Base-by-base conservation (phyloP, 1,139 yeast genomes). In the Arxiozyma slooffiae region DNA sequence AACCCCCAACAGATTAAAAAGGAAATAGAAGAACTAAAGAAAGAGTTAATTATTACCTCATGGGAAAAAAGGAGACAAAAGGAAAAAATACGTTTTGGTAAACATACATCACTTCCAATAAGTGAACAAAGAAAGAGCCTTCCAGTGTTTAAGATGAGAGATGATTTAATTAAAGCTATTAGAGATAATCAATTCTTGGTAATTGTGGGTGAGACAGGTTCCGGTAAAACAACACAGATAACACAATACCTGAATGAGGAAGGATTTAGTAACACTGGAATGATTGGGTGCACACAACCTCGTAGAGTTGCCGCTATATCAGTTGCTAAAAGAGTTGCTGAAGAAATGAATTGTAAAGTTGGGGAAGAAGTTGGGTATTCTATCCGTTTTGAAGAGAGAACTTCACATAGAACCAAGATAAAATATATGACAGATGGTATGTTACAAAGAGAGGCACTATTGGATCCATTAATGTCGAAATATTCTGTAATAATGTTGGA, bases 381-480 rank as follows among this genome's bases (percentile, higher is more conserved):
- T 11, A 79, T 90, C 47, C 75, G 98, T 61, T 92, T 90, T 66
- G 97, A 90, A 58, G 95, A 89, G 59, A 73, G 74, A 46, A 74
- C 88, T 0, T 74, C 79, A 24, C 77, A 74, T 0, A 72, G 74
- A 42, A 92, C 97, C 0, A 72, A 75, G 4, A 76, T 90, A 42
- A 88, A 89, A 68, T 90, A 89, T 63, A 77, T 90, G 79, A 92
- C 98, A 0, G 97, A 92, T 67, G 97, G 97, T 74, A 89, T 88
- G 86, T 72, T 92, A 37, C 88, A 86, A 66, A 72, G 88, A 56
- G 97, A 89, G 62, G 90, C 94, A 0, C 70, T 89, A 47, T 64
- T 75, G 38, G 97, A 90, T 63, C 88, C 94, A 0, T 69, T 72
- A 34, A 76, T 89, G 83, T 73, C 76, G 23, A 78, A 73, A 55